Evolutionary conservation across 1,284 basidiomycete genomes (phyloP), one percentile per base, ranked within the genome.

Genomic region (Ceraceosorus bombacis): DNA sequence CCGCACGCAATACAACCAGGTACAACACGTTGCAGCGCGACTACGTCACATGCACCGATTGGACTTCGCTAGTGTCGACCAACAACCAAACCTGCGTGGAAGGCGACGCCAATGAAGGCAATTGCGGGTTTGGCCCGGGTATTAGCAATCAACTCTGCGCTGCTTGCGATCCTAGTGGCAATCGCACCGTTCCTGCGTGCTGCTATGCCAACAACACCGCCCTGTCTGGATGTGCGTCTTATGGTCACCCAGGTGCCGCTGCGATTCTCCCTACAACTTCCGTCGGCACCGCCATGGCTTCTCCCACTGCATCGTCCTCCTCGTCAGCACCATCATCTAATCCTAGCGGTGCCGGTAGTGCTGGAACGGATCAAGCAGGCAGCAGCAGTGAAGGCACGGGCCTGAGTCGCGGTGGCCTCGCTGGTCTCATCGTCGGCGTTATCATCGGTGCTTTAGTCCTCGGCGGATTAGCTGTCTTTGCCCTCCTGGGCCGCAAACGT

Each of bases 111-210:
- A 80, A 80, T 64, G 81, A 81, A 63, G 70, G 67, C 17, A 80
- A 79, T 70, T 81, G 81, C 62, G 81, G 81, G 8, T 81, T 71
- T 57, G 80, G 78, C 2, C 70, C 65, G 7, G 41, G 61, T 53
- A 76, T 72, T 6, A 77, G 72, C 9, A 63, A 63, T 15, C 77
- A 80, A 61, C 66, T 81, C 12, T 81, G 81, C 61, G 65, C 59
- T 7, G 78, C 72, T 66, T 81, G 81, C 60, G 69, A 72, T 58
- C 67, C 69, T 46, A 46, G 68, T 10, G 67, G 67, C 50, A 68
- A 66, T 12, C 54, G 63, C 41, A 66, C 66, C 51, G 61, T 70
- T 48, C 61, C 66, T 38, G 46, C 70, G 12, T 73, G 71, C 66
- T 73, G 71, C 60, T 58, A 52, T 55, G 70, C 70, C 9, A 48